phyloP scores from a whole-genome alignment of 352 stramenopile genomes.

The Peronospora farinosa region DNA sequence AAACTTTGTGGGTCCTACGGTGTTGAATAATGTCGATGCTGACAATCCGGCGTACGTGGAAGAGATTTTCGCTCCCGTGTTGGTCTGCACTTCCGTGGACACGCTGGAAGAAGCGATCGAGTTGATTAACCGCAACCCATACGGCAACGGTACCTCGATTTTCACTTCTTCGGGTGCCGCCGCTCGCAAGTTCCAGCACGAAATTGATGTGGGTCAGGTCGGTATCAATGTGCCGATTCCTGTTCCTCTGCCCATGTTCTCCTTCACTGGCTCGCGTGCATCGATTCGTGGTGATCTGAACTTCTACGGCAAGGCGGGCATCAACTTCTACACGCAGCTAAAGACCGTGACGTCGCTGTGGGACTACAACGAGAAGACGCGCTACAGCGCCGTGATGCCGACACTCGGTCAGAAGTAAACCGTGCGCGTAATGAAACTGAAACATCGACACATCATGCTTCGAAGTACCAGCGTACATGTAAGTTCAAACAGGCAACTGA shows the following conservation, averaged over 20 bases:
- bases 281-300: constrained; percentile 95
- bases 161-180: constrained; percentile 92
- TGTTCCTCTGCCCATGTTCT: constrained; percentile 96
- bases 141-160: constrained; percentile 96
- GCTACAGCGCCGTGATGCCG: constrained; percentile 90
- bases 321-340: constrained; percentile 97
- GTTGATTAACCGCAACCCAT: constrained; percentile 93
- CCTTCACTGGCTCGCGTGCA: constrained; percentile 92
- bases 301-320: constrained; percentile 95
- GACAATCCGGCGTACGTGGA: constrained; percentile 90
- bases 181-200: constrained; percentile 94
- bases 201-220: constrained; percentile 95
- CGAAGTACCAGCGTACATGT: constrained; percentile 4
- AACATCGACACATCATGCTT: constrained; percentile 4
- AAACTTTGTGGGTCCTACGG: constrained; percentile 94
- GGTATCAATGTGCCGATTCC: constrained; percentile 96
- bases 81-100: constrained; percentile 87
- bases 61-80: constrained; percentile 97
- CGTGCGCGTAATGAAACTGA: constrained; percentile 3
- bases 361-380: constrained; percentile 87
- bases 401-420: constrained; percentile 69
- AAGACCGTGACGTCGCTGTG: constrained; percentile 97
- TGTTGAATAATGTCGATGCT: constrained; percentile 79
- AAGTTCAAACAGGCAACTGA: constrained; percentile 8
- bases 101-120: constrained; percentile 94